Evolutionary conservation across 2,329 filamentous ascomycete genomes (phyloP).

Genomic region (Colletotrichum viniferum): DNA sequence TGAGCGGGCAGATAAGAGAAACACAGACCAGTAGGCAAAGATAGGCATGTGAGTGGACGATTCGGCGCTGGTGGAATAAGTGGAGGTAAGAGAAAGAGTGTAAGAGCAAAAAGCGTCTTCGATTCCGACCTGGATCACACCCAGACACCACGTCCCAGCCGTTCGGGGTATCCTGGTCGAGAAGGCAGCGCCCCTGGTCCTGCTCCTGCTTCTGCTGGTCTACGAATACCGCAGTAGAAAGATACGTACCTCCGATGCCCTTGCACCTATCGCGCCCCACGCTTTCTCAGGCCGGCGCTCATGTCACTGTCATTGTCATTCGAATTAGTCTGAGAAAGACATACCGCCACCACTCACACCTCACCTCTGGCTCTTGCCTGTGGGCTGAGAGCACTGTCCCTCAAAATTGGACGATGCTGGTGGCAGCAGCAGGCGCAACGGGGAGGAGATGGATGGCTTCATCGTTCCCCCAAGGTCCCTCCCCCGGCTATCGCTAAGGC

Average conservation of each 20-base stretch:
- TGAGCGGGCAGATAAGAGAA: conserved; percentile 19
- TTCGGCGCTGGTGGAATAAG: neutral
- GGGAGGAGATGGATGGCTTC: neutral
- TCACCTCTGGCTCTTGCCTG: neutral
- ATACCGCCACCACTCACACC: neutral
- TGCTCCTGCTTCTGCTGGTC: too few relatives aligned
- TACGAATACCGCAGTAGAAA: too few relatives aligned
- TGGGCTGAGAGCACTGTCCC: neutral
- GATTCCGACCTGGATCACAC: neutral
- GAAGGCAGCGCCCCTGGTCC: neutral
- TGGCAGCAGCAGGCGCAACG: neutral
- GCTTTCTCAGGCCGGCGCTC: neutral
- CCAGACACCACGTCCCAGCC: neutral
- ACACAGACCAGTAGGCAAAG: conserved; percentile 14
- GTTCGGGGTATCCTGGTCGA: conserved; percentile 12
- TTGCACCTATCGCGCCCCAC: conserved; percentile 14
- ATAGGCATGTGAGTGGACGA: conserved; percentile 21
- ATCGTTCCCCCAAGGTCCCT: neutral
- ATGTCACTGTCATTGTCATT: conserved; percentile 22
- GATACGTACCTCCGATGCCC: conserved; percentile 6
- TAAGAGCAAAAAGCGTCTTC: neutral
- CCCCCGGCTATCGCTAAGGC: neutral
- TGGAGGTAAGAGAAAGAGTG: conserved; percentile 1
- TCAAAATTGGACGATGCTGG: neutral
- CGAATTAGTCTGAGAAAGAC: conserved; percentile 17